Base-by-base conservation (phyloP, 441 rosid species). In the Erodium moschatum region DNA sequence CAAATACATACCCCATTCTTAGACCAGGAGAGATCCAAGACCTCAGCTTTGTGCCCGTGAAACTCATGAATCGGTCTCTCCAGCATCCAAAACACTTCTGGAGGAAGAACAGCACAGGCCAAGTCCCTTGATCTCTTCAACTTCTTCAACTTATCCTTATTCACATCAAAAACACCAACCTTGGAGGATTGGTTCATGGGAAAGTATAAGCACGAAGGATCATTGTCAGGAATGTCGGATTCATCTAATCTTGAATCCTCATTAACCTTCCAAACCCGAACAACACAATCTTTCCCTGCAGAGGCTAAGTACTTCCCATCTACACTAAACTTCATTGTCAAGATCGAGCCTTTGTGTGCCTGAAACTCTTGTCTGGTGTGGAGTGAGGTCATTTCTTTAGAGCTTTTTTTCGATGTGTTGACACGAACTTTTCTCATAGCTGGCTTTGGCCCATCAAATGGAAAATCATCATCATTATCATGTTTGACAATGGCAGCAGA, bases 11-110 rank as follows among this genome's bases (percentile, higher is more conserved):
- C 72, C 46, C 58, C 85, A 73, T 83, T 78, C 73, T 79, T 82
- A 8, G 98, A 92, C 98, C 98, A 92, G 0, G 97, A 84, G 72
- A 92, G 90, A 82, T 87, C 91, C 85, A 92, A 81, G 67, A 92
- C 77, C 76, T 90, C 91, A 21, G 81, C 83, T 0, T 8, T 70
- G 74, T 92, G 98, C 71, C 97, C 98, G 24, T 62, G 79, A 70
- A 90, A 89, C 79, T 86, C 91, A 68, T 90, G 88, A 77, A 85
- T 74, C 44, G 97, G 96, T 73, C 78, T 85, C 87, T 90, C 98
- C 76, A 75, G 65, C 24, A 92, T 74, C 73, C 76, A 71, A 71
- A 92, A 92, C 58, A 84, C 81, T 73, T 78, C 90, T 27, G 94
- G 83, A 5, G 97, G 97, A 75, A 92, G 79, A 75, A 92, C 74